These are phyloP conservation scores for Tuber aestivum DNA, from an alignment of 495 filamentous ascomycete species.

Conservation along the genomic window DNA sequence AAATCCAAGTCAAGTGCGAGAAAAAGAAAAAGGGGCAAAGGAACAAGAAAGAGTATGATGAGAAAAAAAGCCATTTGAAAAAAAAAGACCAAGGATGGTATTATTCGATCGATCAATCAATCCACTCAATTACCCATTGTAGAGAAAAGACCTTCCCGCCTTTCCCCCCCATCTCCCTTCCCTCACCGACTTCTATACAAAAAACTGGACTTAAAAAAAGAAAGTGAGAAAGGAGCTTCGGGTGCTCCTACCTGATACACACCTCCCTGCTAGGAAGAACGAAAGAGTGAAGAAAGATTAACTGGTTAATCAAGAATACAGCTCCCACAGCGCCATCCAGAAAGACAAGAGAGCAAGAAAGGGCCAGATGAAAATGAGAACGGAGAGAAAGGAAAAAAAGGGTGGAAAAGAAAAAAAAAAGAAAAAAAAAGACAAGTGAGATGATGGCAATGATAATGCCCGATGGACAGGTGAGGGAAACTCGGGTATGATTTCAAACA, in stretches of 20 bases:
- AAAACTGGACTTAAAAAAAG: neutral
- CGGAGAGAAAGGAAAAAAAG: no score
- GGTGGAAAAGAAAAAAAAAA: neutral
- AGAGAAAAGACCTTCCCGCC: neutral
- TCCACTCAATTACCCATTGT: neutral
- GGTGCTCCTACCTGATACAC: neutral
- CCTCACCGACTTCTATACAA: neutral
- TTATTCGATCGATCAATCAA: slow-evolving; percentile 2
- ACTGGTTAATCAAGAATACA: neutral
- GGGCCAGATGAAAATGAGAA: neutral
- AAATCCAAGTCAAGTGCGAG: neutral
- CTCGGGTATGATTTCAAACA: neutral
- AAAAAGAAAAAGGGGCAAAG: neutral
- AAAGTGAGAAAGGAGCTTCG: neutral
- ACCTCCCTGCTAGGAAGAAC: neutral
- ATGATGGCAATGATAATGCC: neutral
- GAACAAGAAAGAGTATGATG: neutral
- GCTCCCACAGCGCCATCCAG: neutral
- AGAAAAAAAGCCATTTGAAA: neutral
- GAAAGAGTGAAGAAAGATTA: neutral
- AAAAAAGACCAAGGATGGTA: neutral
- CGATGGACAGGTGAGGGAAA: neutral
- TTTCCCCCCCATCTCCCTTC: neutral
- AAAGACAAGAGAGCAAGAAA: neutral
- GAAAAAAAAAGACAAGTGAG: neutral